Percentiles rank a stretch among this genome's conserved stretches.
phyloP scores from a whole-genome alignment of 129 eudicot species.

The Saposhnikovia divaricata region DNA sequence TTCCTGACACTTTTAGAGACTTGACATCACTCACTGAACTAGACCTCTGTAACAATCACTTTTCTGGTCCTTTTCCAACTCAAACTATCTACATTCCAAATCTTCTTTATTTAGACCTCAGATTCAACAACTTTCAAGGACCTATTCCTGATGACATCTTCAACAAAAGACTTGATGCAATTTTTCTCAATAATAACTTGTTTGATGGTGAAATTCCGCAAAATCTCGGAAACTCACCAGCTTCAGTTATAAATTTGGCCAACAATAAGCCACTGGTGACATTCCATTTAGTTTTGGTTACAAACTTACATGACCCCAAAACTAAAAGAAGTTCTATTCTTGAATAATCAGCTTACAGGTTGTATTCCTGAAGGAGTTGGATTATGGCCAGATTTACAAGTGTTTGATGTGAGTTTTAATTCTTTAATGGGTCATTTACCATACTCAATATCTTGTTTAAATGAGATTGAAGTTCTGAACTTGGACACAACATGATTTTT shows the following conservation, averaged over 20 bases:
- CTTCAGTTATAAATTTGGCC: conserved; percentile 84
- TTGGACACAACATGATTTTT: conserved; percentile 77
- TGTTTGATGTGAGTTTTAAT: conserved; percentile 69
- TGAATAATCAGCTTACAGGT: conserved; percentile 78
- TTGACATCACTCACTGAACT: conserved; percentile 62
- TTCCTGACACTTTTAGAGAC: conserved; percentile 48
- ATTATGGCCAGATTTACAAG: conserved; percentile 72
- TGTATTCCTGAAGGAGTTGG: conserved; percentile 92
- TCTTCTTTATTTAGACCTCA: conserved; percentile 71
- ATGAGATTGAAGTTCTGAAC: conserved; percentile 63
- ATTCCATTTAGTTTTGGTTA: conserved; percentile 69
- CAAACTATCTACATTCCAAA: conserved; percentile 42
- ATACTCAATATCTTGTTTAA: conserved; percentile 72
- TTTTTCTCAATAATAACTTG: conserved; percentile 64
- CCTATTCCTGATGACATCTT: conserved; percentile 67
- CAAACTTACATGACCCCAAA: conserved; percentile 48
- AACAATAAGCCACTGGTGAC: conserved; percentile 62
- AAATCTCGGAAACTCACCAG: conserved; percentile 74
- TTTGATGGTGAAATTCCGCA: conserved; percentile 64
- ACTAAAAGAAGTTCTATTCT: conserved; percentile 67
- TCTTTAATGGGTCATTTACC: conserved; percentile 88
- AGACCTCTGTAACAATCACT: conserved; percentile 80
- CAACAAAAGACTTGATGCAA: conserved; percentile 68
- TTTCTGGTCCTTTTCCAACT: conserved; percentile 70
- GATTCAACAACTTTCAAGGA: conserved; percentile 68